phyloP scores from a whole-genome alignment of 2,329 filamentous ascomycete genomes.

The Monilinia fructigena region DNA sequence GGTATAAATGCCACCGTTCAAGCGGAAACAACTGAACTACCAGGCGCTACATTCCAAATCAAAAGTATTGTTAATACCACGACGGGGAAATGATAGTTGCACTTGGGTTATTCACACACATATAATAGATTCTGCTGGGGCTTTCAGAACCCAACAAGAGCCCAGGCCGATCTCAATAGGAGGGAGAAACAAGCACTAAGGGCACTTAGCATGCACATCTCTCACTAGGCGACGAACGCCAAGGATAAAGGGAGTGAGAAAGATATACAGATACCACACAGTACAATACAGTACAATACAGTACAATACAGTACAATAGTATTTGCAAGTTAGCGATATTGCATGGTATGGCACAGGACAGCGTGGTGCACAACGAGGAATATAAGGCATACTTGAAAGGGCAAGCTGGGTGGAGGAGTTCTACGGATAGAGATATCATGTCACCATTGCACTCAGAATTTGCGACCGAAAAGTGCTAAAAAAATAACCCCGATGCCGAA shows the following conservation, averaged over 20 bases:
- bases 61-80: conserved; percentile 64
- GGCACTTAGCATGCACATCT: background rate
- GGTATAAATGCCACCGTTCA: conserved; percentile 90
- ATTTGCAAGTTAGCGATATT: conserved; percentile 5
- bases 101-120: background rate
- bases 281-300: background rate
- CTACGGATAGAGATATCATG: conserved; percentile 3
- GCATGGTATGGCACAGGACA: background rate
- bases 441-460: background rate
- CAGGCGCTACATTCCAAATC: conserved; percentile 91
- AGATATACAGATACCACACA: conserved; percentile 4
- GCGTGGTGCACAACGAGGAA: background rate
- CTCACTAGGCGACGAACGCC: background rate
- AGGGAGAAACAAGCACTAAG: background rate
- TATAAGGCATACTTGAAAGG: background rate
- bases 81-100: conserved; percentile 9
- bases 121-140: background rate
- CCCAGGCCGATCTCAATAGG: background rate
- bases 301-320: background rate
- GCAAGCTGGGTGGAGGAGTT: background rate
- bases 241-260: background rate
- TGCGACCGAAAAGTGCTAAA: background rate
- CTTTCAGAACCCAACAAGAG: background rate
- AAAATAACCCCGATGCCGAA: background rate
- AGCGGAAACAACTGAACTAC: conserved; percentile 83